These are phyloP conservation scores for Cocos nucifera DNA, from an alignment of 176 grass and related monocot genomes.

Conservation along the genomic window DNA sequence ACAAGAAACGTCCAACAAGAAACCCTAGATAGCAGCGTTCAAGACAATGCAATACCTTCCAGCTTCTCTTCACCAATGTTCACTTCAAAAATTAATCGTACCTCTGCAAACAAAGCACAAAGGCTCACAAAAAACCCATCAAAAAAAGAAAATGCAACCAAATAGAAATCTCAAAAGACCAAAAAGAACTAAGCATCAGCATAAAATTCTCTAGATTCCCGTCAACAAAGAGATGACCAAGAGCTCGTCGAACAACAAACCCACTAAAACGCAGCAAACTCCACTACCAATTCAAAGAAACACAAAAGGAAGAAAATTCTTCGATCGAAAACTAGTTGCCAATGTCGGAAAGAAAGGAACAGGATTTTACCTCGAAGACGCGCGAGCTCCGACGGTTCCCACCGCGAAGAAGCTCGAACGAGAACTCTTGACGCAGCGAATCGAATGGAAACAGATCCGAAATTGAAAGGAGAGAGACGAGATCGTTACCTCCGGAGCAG, in stretches of 20 bases:
- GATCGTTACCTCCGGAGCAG: not conserved
- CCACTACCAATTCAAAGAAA: not conserved
- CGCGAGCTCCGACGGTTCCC: not conserved
- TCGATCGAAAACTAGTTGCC: not conserved
- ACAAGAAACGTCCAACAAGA: no score
- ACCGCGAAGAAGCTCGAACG: not conserved
- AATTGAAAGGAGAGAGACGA: not conserved
- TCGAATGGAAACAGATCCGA: not conserved
- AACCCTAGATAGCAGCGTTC: no score
- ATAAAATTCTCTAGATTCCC: no score
- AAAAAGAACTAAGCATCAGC: no score
- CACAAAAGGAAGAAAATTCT: not conserved
- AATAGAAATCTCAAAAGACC: no score
- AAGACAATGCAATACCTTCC: no score
- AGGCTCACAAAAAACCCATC: no score
- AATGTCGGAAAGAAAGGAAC: not conserved
- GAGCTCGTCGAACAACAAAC: not conserved
- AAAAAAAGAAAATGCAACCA: no score
- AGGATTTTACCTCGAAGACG: constrained; percentile 7
- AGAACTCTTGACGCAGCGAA: constrained; percentile 2
- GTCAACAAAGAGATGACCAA: no score
- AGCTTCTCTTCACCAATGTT: no score
- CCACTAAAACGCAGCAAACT: not conserved
- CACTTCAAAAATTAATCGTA: no score
- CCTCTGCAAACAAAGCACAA: no score